phyloP scores from a whole-genome alignment of 768 basidiomycete species.

The Serendipita sp. region DNA sequence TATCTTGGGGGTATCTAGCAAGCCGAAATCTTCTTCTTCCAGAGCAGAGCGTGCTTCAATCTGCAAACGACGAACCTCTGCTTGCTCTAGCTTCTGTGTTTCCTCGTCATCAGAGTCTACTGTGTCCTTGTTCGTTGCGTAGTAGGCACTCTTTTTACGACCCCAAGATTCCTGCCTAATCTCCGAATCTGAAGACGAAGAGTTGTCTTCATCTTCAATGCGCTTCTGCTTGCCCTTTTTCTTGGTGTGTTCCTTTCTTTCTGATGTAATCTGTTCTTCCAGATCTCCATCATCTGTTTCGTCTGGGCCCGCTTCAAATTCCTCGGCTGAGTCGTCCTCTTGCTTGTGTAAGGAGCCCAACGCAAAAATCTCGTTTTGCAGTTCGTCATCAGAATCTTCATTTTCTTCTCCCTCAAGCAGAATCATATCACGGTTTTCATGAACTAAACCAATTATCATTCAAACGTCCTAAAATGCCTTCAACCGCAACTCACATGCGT shows the following conservation, averaged over 20 bases:
- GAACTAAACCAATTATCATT: constrained; percentile 32
- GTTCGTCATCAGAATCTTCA: constrained; percentile 36
- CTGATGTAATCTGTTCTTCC: constrained; percentile 16
- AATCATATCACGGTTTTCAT: constrained; percentile 59
- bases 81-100: constrained; percentile 72
- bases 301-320: constrained; percentile 20
- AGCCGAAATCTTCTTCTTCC: constrained; percentile 69
- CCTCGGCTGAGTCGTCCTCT: constrained; percentile 32
- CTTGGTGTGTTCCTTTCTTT: constrained; percentile 12
- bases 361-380: constrained; percentile 73
- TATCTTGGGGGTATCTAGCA: constrained; percentile 35
- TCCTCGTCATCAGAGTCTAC: constrained; percentile 76
- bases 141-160: constrained; percentile 60
- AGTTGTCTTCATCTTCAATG: constrained; percentile 11
- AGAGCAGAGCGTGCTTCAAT: constrained; percentile 54
- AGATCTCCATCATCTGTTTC: constrained; percentile 17
- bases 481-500: constrained; percentile 48
- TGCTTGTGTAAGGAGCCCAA: constrained; percentile 40
- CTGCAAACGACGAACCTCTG: constrained; percentile 72
- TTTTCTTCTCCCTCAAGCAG: constrained; percentile 47
- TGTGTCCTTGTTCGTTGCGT: constrained; percentile 61
- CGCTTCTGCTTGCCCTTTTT: constrained; percentile 18
- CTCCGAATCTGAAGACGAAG: constrained; percentile 21
- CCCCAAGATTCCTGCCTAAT: constrained; percentile 69
- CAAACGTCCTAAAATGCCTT: not conserved